Base-by-base conservation (phyloP, 2,329 filamentous ascomycete genomes). In the Drechslerella coelobrocha region DNA sequence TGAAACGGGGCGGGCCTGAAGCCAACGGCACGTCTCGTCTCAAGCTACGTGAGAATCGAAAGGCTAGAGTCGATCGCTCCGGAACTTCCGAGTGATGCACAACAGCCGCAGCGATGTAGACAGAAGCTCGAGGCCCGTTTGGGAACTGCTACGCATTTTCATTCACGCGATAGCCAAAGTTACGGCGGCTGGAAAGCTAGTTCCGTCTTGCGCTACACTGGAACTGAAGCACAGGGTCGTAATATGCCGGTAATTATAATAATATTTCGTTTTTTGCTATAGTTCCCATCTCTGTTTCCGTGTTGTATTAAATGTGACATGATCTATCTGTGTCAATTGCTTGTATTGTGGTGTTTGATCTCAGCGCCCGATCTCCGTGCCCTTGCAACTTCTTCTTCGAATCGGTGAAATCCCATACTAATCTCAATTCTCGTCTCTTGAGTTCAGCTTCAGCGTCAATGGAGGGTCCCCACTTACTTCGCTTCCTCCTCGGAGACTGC, bases 401-500 rank as follows among this genome's bases (percentile, higher is more conserved):
- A 69, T 62, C 65, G 65, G 63, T 56, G 39, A 43, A 24, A 56
- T 21, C 31, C 50, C 14, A 31, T 43, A 50, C 37, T 57, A 62
- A 69, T 61, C 31, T 62, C 57, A 61, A 45, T 19, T 19, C 19
- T 23, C 41, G 3, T 23, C 14, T 45, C 8, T 45, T 23, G 8
- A 45, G 41, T 17, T 45, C 41, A 45, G 14, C 17, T 45, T 4
- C 41, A 8, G 21, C 21, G 14, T 19, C 5, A 4, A 6, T 23
- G 5, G n/a, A n/a, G 41, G 4, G 41, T 24, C 39, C 57, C 41
- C 34, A 54, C 23, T 54, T 17, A 5, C 34, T 34, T 34, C 37
- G 5, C 23, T 51, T 29, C 12, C 34, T 39, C 17, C 34, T 14
- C 12, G 34, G 12, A 39, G 4, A 4, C 34, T 4, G 12, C 4